Percentiles rank a stretch among this genome's conserved stretches.
Evolutionary conservation across 176 grass and related monocot genomes (phyloP).

Genomic region (Cymbopogon citratus): DNA sequence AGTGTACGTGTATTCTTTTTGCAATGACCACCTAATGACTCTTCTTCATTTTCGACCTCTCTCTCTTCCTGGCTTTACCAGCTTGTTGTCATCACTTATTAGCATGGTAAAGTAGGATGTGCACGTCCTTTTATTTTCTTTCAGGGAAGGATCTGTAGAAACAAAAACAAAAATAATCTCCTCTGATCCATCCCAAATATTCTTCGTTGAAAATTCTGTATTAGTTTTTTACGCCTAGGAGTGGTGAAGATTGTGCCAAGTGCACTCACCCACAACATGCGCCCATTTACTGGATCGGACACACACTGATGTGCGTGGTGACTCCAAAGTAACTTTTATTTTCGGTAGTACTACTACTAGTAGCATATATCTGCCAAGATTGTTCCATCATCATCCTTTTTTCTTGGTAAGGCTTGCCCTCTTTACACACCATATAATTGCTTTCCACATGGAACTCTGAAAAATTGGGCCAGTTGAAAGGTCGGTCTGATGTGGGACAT

Average conservation of each 20-base stretch:
- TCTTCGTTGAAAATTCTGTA: not conserved
- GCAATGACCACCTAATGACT: not conserved
- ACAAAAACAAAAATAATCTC: not conserved
- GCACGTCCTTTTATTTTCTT: not conserved
- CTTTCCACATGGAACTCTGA: slow-evolving; percentile 34
- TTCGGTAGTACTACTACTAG: not conserved
- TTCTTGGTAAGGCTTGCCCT: slow-evolving; percentile 22
- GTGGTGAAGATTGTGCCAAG: not conserved
- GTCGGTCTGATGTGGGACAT: slow-evolving; percentile 8
- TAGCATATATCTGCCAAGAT: slow-evolving; percentile 9
- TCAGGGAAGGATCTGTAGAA: not conserved
- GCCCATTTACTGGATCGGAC: slow-evolving; percentile 11
- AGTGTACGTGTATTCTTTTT: not conserved
- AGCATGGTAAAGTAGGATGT: not conserved
- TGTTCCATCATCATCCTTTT: slow-evolving; percentile 5
- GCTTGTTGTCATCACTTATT: not conserved
- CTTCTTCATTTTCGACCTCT: not conserved
- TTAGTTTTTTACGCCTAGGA: not conserved
- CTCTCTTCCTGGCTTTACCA: not conserved
- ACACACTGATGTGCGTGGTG: not conserved
- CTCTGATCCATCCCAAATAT: not conserved
- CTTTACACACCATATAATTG: slow-evolving; percentile 28
- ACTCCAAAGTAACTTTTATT: slow-evolving; percentile 23
- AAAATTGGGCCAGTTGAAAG: slow-evolving; percentile 6
- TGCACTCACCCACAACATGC: not conserved